Evolutionary conservation across 129 eudicot species (phyloP), one percentile per base, ranked within the genome.

Genomic region (Flaveria sonorensis): DNA sequence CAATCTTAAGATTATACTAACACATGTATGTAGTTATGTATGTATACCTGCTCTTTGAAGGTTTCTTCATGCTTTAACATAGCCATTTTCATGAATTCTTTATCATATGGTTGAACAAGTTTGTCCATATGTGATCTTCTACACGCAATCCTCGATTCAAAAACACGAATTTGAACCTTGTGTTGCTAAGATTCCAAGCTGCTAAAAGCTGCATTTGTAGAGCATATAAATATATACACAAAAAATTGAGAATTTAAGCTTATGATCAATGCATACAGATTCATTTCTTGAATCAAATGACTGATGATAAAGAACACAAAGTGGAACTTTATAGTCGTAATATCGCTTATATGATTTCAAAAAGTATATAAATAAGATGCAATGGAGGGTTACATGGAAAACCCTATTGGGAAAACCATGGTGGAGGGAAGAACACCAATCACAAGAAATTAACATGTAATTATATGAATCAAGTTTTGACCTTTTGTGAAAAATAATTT

Each of bases 31-130:
- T n/a, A n/a, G n/a, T n/a, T n/a, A n/a, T n/a, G 12, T 28, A 42
- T 3, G 8, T 7, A 45, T 79, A 95, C 99, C 97, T 95, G 99
- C 68, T 95, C 87, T 81, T 87, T 84, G 86, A 95, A 95, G 56
- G 87, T 86, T 76, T 95, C 88, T 79, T 95, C 99, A 73, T 95
- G 99, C 91, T 92, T 95, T 76, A 95, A 81, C 86, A 95, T 95
- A 77, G 97, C 95, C 92, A 89, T 91, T 88, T 86, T 92, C 96
- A 95, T 89, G 88, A 62, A 82, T 80, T 95, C 99, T 81, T 85
- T 95, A 72, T 92, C 94, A 71, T 78, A 79, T 19, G 92, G 87
- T 72, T 82, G 88, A 48, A 84, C 56, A 83, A 83, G 62, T 76
- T 88, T 89, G 77, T 92, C 96, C 99, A 91, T 95, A 63, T 16